Evolutionary conservation across 2,329 filamentous ascomycete species (phyloP).

Genomic region (Hymenoscyphus albidus): DNA sequence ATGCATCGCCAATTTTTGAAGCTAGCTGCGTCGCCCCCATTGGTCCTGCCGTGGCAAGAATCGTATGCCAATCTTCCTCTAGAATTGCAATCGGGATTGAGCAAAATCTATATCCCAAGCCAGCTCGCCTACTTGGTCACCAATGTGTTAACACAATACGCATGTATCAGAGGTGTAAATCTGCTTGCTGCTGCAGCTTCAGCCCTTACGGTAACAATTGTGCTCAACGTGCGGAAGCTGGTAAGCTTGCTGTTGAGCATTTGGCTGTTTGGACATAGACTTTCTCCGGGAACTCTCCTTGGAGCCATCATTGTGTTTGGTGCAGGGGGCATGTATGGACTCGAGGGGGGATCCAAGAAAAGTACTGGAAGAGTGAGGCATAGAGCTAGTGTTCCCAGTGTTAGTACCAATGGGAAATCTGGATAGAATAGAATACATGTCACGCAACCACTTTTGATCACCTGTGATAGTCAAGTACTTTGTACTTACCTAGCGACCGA

Average conservation of each 20-base stretch:
- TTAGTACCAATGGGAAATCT: slow-evolving; percentile 29
- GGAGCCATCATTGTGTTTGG: slow-evolving; percentile 86
- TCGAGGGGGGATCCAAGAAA: slow-evolving; percentile 49
- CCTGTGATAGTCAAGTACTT: too few relatives aligned
- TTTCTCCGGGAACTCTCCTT: slow-evolving; percentile 71
- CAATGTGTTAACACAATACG: slow-evolving; percentile 86
- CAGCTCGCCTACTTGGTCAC: slow-evolving; percentile 67
- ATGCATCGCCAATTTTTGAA: slow-evolving; percentile 61
- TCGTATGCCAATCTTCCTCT: slow-evolving; percentile 36
- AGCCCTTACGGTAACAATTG: slow-evolving; percentile 92
- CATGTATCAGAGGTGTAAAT: slow-evolving; percentile 94
- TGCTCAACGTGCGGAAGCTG: slow-evolving; percentile 91
- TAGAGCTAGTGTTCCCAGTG: slow-evolving; percentile 25
- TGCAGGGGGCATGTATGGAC: slow-evolving; percentile 84
- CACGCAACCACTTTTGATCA: not conserved
- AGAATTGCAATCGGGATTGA: slow-evolving; percentile 37
- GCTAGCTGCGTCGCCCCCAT: slow-evolving; percentile 60
- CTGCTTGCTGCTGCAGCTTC: slow-evolving; percentile 84
- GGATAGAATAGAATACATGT: slow-evolving; percentile 23
- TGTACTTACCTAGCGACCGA: not conserved
- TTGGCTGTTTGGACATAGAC: slow-evolving; percentile 84
- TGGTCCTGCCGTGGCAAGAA: slow-evolving; percentile 41
- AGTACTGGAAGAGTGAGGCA: slow-evolving; percentile 37
- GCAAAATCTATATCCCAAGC: slow-evolving; percentile 51
- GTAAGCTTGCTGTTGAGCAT: slow-evolving; percentile 89